Conservation (phyloP, 2,329 filamentous ascomycete species). For the Aaosphaeria pasadenensis region DNA sequence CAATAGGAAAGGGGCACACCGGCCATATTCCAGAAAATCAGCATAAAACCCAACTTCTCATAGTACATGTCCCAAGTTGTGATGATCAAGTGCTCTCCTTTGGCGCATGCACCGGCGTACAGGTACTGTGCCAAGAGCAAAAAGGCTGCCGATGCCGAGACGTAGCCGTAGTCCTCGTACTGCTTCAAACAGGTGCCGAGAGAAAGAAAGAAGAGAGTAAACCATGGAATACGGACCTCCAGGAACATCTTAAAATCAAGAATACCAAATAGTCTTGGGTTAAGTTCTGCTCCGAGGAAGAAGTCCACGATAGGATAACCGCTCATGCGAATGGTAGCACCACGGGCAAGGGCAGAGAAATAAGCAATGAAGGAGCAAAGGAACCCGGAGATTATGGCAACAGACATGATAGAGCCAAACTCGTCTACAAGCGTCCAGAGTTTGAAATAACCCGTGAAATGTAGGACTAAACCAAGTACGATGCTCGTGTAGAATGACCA, state of each 20-base stretch:
- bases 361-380: slow-evolving; percentile 81
- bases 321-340: slow-evolving; percentile 89
- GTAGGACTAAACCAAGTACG: slow-evolving; percentile 64
- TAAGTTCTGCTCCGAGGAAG: slow-evolving; percentile 86
- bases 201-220: slow-evolving; percentile 77
- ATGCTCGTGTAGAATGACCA: slow-evolving; percentile 87
- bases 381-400: slow-evolving; percentile 89
- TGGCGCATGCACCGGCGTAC: slow-evolving; percentile 88
- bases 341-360: slow-evolving; percentile 75
- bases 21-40: slow-evolving; percentile 96
- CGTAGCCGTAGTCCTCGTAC: slow-evolving; percentile 80
- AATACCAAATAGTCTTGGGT: slow-evolving; percentile 79
- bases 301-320: slow-evolving; percentile 79
- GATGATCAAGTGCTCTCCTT: slow-evolving; percentile 87
- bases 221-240: slow-evolving; percentile 90
- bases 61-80: slow-evolving; percentile 96
- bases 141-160: slow-evolving; percentile 81
- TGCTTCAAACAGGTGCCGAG: slow-evolving; percentile 76
- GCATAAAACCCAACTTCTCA: slow-evolving; percentile 96
- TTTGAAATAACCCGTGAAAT: slow-evolving; percentile 81
- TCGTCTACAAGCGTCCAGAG: slow-evolving; percentile 92
- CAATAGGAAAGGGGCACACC: slow-evolving; percentile 90
- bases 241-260: slow-evolving; percentile 96
- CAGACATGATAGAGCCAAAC: slow-evolving; percentile 88
- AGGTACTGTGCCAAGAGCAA: slow-evolving; percentile 86